A percentile compares a stretch with the other conserved stretches of the same genome.
phyloP scores from a whole-genome alignment of 2,329 filamentous ascomycete genomes.

The Zymoseptoria passerinii region DNA sequence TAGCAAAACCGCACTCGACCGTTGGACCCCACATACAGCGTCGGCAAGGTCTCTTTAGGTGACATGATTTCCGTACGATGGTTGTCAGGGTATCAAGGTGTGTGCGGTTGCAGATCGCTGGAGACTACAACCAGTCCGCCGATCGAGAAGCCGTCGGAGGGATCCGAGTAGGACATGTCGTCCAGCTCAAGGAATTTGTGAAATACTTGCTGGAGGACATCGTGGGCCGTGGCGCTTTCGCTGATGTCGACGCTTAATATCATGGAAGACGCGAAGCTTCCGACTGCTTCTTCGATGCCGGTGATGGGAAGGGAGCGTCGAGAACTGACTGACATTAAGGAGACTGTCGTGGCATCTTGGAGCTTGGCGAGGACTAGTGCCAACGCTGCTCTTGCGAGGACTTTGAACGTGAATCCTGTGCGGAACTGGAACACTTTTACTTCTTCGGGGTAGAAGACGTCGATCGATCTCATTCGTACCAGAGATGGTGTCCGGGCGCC shows the following conservation, averaged over 20 bases:
- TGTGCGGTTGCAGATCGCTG: background rate
- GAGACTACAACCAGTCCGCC: constrained; percentile 2
- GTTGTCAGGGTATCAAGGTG: background rate
- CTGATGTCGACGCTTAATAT: constrained; percentile 1
- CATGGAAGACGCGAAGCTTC: constrained; percentile 1
- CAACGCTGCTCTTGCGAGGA: constrained; percentile 1
- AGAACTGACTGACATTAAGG: constrained; percentile 2
- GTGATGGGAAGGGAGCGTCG: background rate
- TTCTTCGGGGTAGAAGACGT: constrained; percentile 1
- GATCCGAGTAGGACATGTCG: constrained; percentile 4
- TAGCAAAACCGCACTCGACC: constrained; percentile 1
- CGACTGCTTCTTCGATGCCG: background rate
- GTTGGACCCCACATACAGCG: background rate
- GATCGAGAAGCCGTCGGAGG: constrained; percentile 2
- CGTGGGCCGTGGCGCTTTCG: background rate
- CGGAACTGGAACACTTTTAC: constrained; percentile 1
- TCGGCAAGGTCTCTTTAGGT: constrained; percentile 3
- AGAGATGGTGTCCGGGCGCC: background rate
- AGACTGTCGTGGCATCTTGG: background rate
- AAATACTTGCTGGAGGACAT: constrained; percentile 1
- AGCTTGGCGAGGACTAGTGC: constrained; percentile 2
- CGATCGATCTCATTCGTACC: constrained; percentile 1
- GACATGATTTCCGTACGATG: background rate
- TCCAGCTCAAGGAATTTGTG: constrained; percentile 3
- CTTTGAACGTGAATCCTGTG: constrained; percentile 1